Evolutionary conservation across 176 grass and related monocot genomes (phyloP), one percentile per base, ranked within the genome.

Genomic region (Oryza glaberrima): DNA sequence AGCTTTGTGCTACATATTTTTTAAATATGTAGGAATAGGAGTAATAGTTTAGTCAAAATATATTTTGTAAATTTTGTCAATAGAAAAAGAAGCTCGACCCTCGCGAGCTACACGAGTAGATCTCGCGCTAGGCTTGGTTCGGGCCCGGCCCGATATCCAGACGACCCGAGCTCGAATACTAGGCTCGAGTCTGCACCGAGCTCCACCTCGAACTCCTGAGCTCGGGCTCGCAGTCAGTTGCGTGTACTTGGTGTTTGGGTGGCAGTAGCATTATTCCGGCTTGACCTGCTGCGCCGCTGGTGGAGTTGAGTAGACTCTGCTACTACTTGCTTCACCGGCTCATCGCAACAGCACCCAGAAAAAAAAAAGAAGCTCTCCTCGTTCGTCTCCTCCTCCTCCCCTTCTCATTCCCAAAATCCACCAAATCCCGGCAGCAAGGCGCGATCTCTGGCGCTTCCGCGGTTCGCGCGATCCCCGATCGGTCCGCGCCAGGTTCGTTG

Each of bases 401-500:
- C 4, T 36, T 4, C 72, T 32, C 46, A 35, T 40, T 48, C 65
- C 65, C 65, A 69, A 85, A 85, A 60, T 85, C 83, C 72, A 65
- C 66, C 72, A 6, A 77, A 26, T 67, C 82, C 44, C n/a, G 10
- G 12, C 82, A 13, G 72, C 20, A 32, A 68, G 16, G 22, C 5
- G 54, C 74, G 3, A 77, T 20, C 11, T 77, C 38, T 14, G 65
- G n/a, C n/a, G n/a, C 64, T 22, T 35, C 13, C n/a, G 4, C 5
- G n/a, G 68, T 20, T 41, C 9, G 32, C 2, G 64, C 32, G 20
- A 0, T 13, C 36, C 34, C 74, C 11, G 10, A 43, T 15, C 34
- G 65, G 60, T 69, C 48, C 47, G 11, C 74, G 1, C 48, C 32
- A 70, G 74, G 83, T 77, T 58, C 65, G 48, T 77, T 35, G 4